Conservation (phyloP, 2,329 filamentous ascomycete genomes). For the Beauveria australis region DNA sequence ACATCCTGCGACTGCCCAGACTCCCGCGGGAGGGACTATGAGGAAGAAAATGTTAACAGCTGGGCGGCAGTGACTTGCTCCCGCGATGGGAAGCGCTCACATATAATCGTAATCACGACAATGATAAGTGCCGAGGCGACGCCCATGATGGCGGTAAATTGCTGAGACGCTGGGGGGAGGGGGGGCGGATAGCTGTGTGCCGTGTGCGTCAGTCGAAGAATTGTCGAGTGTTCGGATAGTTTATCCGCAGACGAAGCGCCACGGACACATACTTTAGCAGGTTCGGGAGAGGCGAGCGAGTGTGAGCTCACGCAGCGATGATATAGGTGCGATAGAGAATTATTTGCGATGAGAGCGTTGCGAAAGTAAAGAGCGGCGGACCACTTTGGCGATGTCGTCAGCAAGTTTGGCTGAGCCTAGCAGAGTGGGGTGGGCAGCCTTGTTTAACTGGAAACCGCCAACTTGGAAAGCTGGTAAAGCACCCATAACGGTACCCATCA, state of each 20-base stretch:
- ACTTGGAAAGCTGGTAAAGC: no score
- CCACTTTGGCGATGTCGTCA: slow-evolving; percentile 7
- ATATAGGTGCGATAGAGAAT: not conserved
- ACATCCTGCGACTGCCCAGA: slow-evolving; percentile 57
- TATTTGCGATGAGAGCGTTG: not conserved
- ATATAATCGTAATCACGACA: slow-evolving; percentile 44
- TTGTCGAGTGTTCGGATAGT: no score
- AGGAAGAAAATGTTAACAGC: slow-evolving; percentile 16
- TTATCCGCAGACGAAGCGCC: no score
- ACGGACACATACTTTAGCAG: not conserved
- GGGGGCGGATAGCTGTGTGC: not conserved
- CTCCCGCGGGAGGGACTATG: slow-evolving; percentile 59
- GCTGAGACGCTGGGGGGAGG: not conserved
- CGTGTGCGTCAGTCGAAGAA: not conserved
- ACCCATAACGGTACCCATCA: no score
- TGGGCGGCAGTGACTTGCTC: not conserved
- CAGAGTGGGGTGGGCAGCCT: not conserved
- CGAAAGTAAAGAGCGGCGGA: not conserved
- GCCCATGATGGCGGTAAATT: slow-evolving; percentile 34
- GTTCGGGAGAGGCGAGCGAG: not conserved
- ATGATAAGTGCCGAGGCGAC: slow-evolving; percentile 39
- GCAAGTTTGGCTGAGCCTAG: not conserved
- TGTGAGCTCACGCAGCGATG: not conserved
- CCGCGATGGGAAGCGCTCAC: slow-evolving; percentile 27
- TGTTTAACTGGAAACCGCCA: not conserved